These are phyloP conservation scores for Naganishia onofrii DNA, from an alignment of 768 basidiomycete genomes.

Conservation along the genomic window DNA sequence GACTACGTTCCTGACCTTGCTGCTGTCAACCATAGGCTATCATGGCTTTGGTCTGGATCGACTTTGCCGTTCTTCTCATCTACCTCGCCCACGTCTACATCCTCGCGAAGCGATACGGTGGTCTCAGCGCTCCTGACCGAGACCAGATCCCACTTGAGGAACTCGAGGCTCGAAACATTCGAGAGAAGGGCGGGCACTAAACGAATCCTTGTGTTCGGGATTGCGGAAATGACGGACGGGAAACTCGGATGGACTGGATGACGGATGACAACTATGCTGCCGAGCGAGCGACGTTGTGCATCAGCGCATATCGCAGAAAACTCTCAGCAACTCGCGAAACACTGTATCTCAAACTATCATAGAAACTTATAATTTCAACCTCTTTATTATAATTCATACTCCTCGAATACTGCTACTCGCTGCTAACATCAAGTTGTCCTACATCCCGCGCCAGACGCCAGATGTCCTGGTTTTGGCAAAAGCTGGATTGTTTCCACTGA, in stretches of 20 bases:
- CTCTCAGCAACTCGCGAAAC: not conserved
- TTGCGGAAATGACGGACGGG: not conserved
- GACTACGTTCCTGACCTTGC: not conserved
- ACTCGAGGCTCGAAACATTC: slow-evolving; percentile 25
- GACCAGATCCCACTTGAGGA: slow-evolving; percentile 27
- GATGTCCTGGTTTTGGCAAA: not conserved
- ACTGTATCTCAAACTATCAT: slow-evolving; percentile 1
- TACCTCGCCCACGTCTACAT: slow-evolving; percentile 24
- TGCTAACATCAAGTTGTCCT: too few relatives aligned
- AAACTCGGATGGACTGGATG: not conserved
- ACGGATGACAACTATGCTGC: not conserved
- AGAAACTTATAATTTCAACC: not conserved
- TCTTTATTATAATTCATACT: slow-evolving; percentile 1
- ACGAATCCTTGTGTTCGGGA: not conserved
- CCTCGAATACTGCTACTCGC: too few relatives aligned
- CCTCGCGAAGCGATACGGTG: slow-evolving; percentile 26
- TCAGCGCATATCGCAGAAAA: not conserved
- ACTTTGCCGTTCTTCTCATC: slow-evolving; percentile 24
- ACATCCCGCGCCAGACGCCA: too few relatives aligned
- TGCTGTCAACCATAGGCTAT: slow-evolving; percentile 19
- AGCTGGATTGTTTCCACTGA: too few relatives aligned
- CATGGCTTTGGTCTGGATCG: slow-evolving; percentile 29
- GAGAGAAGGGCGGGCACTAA: slow-evolving; percentile 32
- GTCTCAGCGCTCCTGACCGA: slow-evolving; percentile 28
- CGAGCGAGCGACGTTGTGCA: not conserved